Conservation (phyloP, 2,329 filamentous ascomycete genomes). For the Calonectria fujianensis region DNA sequence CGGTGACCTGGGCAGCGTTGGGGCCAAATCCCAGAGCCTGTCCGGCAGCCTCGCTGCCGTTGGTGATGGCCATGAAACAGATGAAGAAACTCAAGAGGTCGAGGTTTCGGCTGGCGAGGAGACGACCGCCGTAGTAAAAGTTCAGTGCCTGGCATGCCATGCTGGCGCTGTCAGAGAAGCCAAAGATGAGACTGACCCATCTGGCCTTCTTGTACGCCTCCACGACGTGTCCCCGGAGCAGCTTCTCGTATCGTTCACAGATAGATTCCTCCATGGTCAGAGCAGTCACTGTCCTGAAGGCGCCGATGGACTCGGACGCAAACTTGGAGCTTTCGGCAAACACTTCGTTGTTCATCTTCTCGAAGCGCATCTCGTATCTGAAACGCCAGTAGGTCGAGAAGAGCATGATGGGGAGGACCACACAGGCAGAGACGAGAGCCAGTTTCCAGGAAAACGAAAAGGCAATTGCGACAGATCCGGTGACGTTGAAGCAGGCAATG, state of each 20-base stretch:
- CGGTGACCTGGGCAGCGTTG: constrained; percentile 76
- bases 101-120: constrained; percentile 73
- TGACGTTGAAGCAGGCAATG: constrained; percentile 78
- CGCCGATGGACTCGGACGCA: constrained; percentile 83
- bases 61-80: constrained; percentile 79
- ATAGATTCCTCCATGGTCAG: constrained; percentile 82
- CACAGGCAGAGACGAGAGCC: constrained; percentile 79
- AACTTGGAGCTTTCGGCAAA: constrained; percentile 85
- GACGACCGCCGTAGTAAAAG: constrained; percentile 80
- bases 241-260: constrained; percentile 73
- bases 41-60: constrained; percentile 80
- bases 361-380: constrained; percentile 79
- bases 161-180: constrained; percentile 80
- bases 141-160: constrained; percentile 78
- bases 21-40: constrained; percentile 81
- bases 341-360: constrained; percentile 79
- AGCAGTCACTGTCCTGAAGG: constrained; percentile 82
- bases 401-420: constrained; percentile 72
- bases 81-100: constrained; percentile 69
- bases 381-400: constrained; percentile 70
- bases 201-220: constrained; percentile 77
- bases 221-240: constrained; percentile 76
- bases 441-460: constrained; percentile 88
- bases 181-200: constrained; percentile 79
- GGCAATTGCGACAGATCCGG: constrained; percentile 79